Base-by-base conservation (phyloP, 352 stramenopile species). In the Phytophthora constricta region DNA sequence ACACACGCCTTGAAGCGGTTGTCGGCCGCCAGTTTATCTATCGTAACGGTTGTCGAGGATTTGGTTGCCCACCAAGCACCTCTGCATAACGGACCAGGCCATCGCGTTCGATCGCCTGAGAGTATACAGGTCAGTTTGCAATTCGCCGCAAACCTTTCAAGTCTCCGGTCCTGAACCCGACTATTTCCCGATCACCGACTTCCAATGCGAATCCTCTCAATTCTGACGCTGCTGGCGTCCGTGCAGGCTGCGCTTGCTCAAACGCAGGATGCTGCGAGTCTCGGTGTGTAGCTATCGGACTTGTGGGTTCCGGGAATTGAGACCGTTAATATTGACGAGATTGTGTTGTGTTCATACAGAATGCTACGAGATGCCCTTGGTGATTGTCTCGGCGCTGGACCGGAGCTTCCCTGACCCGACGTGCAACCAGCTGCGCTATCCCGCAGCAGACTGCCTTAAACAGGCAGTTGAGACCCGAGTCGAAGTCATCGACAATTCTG, bases 341-440 rank as follows among this genome's bases (percentile, higher is more conserved):
- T 33, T 8, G 3, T 45, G 4, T 31, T 42, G 9, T 17, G 5
- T 25, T 7, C n/a, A 8, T 59, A 14, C 19, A 65, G 72, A 82
- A 69, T 93, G 84, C 60, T 89, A 89, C 65, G 84, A 91, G 49
- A 63, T 93, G 48, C 84, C 84, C 3, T 71, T 93, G 37, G 76
- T 93, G 47, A 74, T 91, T 27, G 62, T 93, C 46, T 85, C 82
- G 59, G 77, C 84, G 31, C 48, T 81, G 49, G 71, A 76, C 63
- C 68, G 65, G 51, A 75, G 69, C 31, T 89, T 93, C 64, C 86
- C 86, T n/a, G 77, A 86, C 28, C 56, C 76, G 41, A 90, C 77
- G 34, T 95, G 86, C 68, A 90, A 91, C 67, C 83, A 90, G 49
- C 64, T 84, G 26, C 82, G 81, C 8, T 90, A 84, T 49, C 86